These are phyloP conservation scores for Termitomyces sp. DNA, from an alignment of 1,284 basidiomycete species.

Conservation along the genomic window DNA sequence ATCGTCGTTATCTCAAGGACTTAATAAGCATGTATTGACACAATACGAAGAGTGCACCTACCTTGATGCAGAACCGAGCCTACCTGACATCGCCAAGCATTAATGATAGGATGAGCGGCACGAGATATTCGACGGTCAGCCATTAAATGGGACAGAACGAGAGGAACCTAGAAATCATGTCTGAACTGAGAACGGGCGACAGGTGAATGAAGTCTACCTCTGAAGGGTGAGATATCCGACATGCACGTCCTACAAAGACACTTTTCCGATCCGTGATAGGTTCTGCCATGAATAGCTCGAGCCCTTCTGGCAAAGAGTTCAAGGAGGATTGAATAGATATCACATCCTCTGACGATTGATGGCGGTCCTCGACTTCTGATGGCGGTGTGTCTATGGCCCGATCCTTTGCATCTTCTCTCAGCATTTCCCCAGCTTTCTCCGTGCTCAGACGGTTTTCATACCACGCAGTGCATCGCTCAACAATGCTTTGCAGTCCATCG, in stretches of 20 bases:
- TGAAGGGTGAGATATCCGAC: constrained; percentile 70
- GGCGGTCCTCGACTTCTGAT: constrained; percentile 8
- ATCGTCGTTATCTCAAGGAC: constrained; percentile 78
- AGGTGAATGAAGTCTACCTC: constrained; percentile 44
- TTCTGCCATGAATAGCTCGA: constrained; percentile 64
- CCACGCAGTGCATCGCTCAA: constrained; percentile 67
- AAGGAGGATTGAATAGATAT: constrained; percentile 16
- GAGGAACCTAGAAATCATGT: constrained; percentile 49
- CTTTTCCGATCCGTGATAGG: constrained; percentile 83
- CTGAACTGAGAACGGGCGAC: background rate
- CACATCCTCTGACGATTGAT: constrained; percentile 16
- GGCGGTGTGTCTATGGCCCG: background rate
- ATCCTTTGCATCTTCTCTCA: constrained; percentile 51
- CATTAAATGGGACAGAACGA: constrained; percentile 69
- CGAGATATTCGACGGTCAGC: constrained; percentile 69
- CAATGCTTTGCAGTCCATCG: constrained; percentile 79
- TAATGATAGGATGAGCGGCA: constrained; percentile 85
- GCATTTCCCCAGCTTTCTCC: constrained; percentile 51
- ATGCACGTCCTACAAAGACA: constrained; percentile 79
- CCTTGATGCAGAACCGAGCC: constrained; percentile 71
- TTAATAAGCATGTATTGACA: background rate
- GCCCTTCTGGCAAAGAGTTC: constrained; percentile 48
- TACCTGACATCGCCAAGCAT: constrained; percentile 79
- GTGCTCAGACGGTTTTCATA: constrained; percentile 59
- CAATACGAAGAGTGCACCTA: constrained; percentile 20